phyloP scores from a whole-genome alignment of 805 yeast genomes.

The Metschnikowia noctiluminum region DNA sequence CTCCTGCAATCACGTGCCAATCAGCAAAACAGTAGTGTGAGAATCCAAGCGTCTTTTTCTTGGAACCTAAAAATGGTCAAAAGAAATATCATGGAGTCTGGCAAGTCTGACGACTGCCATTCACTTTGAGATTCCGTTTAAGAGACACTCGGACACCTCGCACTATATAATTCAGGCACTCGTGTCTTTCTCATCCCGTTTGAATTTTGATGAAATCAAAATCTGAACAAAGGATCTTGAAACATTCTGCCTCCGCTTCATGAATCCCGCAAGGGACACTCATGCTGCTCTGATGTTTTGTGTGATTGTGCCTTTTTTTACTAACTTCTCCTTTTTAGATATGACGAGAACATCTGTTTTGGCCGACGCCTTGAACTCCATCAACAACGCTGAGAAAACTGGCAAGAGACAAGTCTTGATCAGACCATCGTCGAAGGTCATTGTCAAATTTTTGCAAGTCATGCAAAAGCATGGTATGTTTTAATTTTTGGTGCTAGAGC shows the following conservation, averaged over 20 bases:
- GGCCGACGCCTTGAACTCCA: constrained; percentile 36
- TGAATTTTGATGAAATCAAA: too few relatives aligned
- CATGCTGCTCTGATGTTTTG: constrained; percentile 23
- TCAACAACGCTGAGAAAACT: constrained; percentile 37
- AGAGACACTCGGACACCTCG: constrained; percentile 11
- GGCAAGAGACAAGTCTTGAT: constrained; percentile 36
- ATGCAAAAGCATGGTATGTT: constrained; percentile 32
- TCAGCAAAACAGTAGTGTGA: constrained; percentile 20
- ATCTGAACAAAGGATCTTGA: not conserved
- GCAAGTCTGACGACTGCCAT: constrained; percentile 5
- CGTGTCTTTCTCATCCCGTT: too few relatives aligned
- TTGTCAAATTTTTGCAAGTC: constrained; percentile 30
- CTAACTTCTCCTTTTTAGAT: constrained; percentile 14
- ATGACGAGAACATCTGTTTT: constrained; percentile 36
- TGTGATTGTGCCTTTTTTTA: constrained; percentile 15
- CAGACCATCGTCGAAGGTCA: constrained; percentile 36
- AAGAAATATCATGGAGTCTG: constrained; percentile 3
- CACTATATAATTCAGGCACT: not conserved
- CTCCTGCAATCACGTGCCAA: constrained; percentile 2
- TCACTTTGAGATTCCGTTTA: constrained; percentile 1
- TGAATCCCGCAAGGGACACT: constrained; percentile 22
- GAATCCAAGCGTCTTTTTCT: constrained; percentile 14
- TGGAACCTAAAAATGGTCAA: not conserved
- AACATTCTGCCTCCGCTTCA: constrained; percentile 13
- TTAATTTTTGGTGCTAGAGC: not conserved